Conservation (phyloP, 371 early-diverging fungal genomes). For the Rhizopus arrhizus region DNA sequence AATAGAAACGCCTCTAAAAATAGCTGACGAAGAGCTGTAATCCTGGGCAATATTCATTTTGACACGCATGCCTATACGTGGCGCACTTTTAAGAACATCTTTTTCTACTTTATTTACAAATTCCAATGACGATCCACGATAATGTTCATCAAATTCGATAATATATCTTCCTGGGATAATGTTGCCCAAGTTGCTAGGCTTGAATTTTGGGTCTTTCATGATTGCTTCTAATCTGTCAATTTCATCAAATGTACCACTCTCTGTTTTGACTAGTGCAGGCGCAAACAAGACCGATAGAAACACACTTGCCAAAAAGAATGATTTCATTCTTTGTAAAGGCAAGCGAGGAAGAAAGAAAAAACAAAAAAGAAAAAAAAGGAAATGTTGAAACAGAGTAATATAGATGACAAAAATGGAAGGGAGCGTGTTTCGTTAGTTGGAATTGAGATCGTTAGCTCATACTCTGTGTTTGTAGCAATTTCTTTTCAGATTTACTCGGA, state of each 20-base stretch:
- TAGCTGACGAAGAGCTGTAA: conserved; percentile 23
- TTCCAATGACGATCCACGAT: conserved; percentile 25
- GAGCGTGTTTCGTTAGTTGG: no score
- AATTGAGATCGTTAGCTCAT: no score
- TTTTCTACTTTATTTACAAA: conserved; percentile 30
- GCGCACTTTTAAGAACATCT: conserved; percentile 19
- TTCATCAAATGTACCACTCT: background rate
- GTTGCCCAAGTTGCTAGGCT: conserved; percentile 23
- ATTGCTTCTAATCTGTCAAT: conserved; percentile 6
- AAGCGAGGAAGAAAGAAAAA: background rate
- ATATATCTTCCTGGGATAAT: conserved; percentile 42
- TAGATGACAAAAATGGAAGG: no score
- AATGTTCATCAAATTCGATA: conserved; percentile 37
- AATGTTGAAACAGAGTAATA: no score
- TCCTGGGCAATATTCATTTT: conserved; percentile 34
- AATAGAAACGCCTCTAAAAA: conserved; percentile 45
- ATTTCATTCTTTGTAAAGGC: conserved; percentile 8
- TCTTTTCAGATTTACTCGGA: no score
- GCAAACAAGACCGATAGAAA: background rate
- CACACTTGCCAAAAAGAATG: conserved; percentile 1
- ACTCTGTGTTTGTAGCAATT: no score
- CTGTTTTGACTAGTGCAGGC: background rate
- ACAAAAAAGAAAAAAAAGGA: background rate
- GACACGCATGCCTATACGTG: conserved; percentile 20
- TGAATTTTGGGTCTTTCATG: conserved; percentile 24